phyloP scores from a whole-genome alignment of 352 stramenopile genomes.

The Phytophthora sansomeana region DNA sequence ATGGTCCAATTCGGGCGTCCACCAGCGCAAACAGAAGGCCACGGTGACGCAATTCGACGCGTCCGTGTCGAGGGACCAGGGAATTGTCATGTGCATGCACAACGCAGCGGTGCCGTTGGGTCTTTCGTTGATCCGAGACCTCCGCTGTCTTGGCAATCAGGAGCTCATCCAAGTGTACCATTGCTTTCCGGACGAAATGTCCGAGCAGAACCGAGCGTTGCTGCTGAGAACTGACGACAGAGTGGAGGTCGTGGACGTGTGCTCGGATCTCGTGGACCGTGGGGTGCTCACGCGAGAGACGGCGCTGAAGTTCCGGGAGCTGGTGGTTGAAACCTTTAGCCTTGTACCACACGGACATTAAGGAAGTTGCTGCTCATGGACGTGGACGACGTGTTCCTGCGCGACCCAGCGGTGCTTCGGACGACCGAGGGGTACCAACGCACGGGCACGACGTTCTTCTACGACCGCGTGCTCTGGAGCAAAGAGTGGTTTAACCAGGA shows the following conservation, averaged over 20 bases:
- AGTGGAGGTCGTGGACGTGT: constrained; percentile 50
- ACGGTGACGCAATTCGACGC: constrained; percentile 26
- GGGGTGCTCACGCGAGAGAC: constrained; percentile 23
- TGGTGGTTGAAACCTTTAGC: constrained; percentile 56
- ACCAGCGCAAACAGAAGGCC: constrained; percentile 24
- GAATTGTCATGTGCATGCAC: constrained; percentile 21
- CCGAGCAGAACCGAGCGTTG: constrained; percentile 22
- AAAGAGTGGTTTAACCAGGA: constrained; percentile 41
- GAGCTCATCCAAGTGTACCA: constrained; percentile 14
- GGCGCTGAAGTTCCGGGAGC: constrained; percentile 38
- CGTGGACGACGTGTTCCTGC: constrained; percentile 57
- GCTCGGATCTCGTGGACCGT: constrained; percentile 33
- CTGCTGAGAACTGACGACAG: constrained; percentile 20
- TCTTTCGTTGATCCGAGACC: constrained; percentile 5
- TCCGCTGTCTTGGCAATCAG: constrained; percentile 12
- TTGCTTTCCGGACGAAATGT: constrained; percentile 38
- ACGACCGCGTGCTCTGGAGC: constrained; percentile 41
- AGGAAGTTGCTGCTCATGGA: constrained; percentile 52
- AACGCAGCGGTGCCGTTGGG: constrained; percentile 5
- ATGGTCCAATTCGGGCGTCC: constrained; percentile 12
- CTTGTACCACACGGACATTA: constrained; percentile 41
- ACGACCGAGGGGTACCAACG: constrained; percentile 40
- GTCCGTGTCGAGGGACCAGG: constrained; percentile 20
- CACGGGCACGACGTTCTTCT: constrained; percentile 56
- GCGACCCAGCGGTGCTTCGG: constrained; percentile 48